Percentiles rank a stretch among this genome's conserved stretches.
Conservation (phyloP, 2,329 filamentous ascomycete species). For the Furcasterigmium furcatum region DNA sequence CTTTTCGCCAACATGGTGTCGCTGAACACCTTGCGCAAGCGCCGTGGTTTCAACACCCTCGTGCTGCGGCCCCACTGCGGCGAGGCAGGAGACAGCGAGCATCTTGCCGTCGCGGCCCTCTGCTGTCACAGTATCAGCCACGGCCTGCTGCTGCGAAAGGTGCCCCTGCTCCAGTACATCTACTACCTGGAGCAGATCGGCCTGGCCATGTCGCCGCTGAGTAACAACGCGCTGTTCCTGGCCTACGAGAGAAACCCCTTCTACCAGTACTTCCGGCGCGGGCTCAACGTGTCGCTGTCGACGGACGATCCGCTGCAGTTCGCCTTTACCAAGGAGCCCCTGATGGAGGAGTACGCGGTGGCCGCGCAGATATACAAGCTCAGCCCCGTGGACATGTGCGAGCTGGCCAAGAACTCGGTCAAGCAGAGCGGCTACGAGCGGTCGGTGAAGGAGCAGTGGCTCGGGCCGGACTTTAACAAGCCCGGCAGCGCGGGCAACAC, state of each 20-base stretch:
- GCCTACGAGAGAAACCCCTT: slow-evolving; percentile 97
- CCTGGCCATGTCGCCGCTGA: slow-evolving; percentile 98
- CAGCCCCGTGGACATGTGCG: slow-evolving; percentile 96
- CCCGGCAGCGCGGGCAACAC: slow-evolving; percentile 83
- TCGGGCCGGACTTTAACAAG: slow-evolving; percentile 73
- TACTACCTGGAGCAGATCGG: slow-evolving; percentile 98
- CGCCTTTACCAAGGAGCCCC: slow-evolving; percentile 94
- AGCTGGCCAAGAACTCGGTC: slow-evolving; percentile 93
- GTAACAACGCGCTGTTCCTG: slow-evolving; percentile 94
- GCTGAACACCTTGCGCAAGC: slow-evolving; percentile 86
- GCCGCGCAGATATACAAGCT: slow-evolving; percentile 98
- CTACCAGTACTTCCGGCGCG: slow-evolving; percentile 90
- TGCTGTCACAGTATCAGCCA: slow-evolving; percentile 98
- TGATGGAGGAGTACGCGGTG: slow-evolving; percentile 98
- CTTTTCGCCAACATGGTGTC: slow-evolving; percentile 92
- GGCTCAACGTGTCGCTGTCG: slow-evolving; percentile 91
- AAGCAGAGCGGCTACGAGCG: slow-evolving; percentile 92
- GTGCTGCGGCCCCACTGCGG: slow-evolving; percentile 90
- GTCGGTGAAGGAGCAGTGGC: slow-evolving; percentile 85
- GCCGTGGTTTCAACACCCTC: slow-evolving; percentile 94
- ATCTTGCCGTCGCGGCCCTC: slow-evolving; percentile 84
- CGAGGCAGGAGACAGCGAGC: slow-evolving; percentile 94
- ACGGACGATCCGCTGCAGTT: slow-evolving; percentile 98
- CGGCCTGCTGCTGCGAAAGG: slow-evolving; percentile 86
- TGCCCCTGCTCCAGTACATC: slow-evolving; percentile 91